Evolutionary conservation across 495 filamentous ascomycete species (phyloP).

Genomic region (Penicillium canescens): DNA sequence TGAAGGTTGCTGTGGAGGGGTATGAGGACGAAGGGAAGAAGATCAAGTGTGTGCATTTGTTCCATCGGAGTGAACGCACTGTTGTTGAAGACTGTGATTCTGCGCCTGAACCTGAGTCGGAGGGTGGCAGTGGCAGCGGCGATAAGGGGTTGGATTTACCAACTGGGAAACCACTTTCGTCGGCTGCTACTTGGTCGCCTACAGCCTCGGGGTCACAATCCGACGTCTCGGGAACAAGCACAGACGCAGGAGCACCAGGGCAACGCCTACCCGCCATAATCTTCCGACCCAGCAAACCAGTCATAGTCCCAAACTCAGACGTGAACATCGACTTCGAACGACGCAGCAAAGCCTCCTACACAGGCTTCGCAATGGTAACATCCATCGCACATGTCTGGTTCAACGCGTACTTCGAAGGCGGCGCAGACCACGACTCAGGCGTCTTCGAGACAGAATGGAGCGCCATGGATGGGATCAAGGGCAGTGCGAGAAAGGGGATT

Average conservation of each 20-base stretch:
- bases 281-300: conserved; percentile 65
- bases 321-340: conserved; percentile 88
- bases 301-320: conserved; percentile 77
- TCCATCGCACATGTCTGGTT: conserved; percentile 95
- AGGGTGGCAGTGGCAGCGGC: conserved; percentile 4
- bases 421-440: conserved; percentile 59
- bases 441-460: conserved; percentile 69
- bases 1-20: conserved; percentile 83
- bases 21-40: conserved; percentile 84
- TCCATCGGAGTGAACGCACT: conserved; percentile 71
- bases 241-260: conserved; percentile 6
- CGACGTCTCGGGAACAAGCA: conserved; percentile 14
- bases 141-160: neutral
- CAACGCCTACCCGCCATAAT: conserved; percentile 57
- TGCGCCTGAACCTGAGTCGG: conserved; percentile 1
- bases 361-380: conserved; percentile 83
- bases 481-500: conserved; percentile 75
- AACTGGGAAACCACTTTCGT: conserved; percentile 5
- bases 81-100: conserved; percentile 56
- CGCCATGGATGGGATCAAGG: conserved; percentile 74
- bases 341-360: conserved; percentile 71
- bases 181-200: conserved; percentile 11
- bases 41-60: conserved; percentile 82
- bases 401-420: conserved; percentile 90
- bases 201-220: conserved; percentile 16